Percentiles rank a stretch among this genome's conserved stretches.
Evolutionary conservation across 2,329 filamentous ascomycete species (phyloP).

Genomic region (Metarhizium robertsii): DNA sequence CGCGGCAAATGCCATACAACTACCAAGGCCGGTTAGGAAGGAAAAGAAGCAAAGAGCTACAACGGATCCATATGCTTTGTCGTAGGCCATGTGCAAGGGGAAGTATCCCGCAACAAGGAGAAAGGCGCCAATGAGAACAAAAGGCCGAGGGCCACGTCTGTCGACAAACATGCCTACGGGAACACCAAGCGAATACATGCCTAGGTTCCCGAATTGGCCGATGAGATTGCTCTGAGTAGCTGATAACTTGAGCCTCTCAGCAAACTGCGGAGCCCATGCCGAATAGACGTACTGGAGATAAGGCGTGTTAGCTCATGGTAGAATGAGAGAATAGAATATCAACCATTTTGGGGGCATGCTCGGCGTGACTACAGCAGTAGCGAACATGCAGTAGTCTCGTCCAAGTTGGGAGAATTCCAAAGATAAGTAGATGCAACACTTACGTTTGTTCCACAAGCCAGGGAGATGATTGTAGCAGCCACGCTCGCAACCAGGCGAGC

Average conservation of each 20-base stretch:
- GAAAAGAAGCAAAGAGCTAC: slow-evolving; percentile 68
- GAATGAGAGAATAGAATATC: background rate
- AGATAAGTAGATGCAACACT: slow-evolving; percentile 15
- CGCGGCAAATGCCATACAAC: slow-evolving; percentile 83
- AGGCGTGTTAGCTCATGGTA: slow-evolving; percentile 1
- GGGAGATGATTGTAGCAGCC: slow-evolving; percentile 72
- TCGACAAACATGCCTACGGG: slow-evolving; percentile 86
- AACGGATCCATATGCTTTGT: slow-evolving; percentile 52
- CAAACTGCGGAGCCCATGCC: slow-evolving; percentile 94
- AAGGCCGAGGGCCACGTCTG: slow-evolving; percentile 66
- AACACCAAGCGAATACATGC: slow-evolving; percentile 88
- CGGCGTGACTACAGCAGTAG: no score
- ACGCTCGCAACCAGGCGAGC: slow-evolving; percentile 74
- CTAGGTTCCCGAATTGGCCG: slow-evolving; percentile 74
- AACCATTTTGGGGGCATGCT: no score
- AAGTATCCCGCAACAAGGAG: slow-evolving; percentile 75
- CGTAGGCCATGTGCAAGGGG: slow-evolving; percentile 71
- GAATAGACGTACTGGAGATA: slow-evolving; percentile 81
- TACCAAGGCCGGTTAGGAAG: slow-evolving; percentile 78
- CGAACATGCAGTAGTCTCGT: no score
- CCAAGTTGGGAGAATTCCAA: no score
- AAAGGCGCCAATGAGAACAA: slow-evolving; percentile 65
- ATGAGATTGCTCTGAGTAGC: slow-evolving; percentile 93
- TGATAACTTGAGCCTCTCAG: slow-evolving; percentile 73
- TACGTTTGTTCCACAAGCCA: slow-evolving; percentile 92